Base-by-base conservation (phyloP, 2,329 filamentous ascomycete species). In the Colletotrichum graminicola region DNA sequence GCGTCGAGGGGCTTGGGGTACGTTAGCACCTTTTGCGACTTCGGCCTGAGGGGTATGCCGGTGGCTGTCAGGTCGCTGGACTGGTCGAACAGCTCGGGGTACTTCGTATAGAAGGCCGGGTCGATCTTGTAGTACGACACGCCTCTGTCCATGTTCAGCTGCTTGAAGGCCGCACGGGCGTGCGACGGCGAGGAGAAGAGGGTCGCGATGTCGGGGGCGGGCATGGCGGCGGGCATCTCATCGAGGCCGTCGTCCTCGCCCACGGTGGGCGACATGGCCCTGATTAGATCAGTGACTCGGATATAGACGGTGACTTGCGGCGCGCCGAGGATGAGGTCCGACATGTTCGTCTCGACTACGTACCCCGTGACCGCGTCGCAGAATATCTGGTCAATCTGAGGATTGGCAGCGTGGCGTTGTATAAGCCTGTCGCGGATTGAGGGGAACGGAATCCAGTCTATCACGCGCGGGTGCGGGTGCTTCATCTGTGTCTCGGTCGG, bases 71-170 rank as follows among this genome's bases (percentile, higher is more conserved):
- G 60, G 47, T 77, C 74, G 36, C 72, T 75, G 8, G 67, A 49
- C 43, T 67, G 55, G 62, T 80, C 76, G 63, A 75, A 79, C 1
- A 79, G 75, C 41, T 79, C 78, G 1, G 78, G 78, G 49, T 79
- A 80, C 23, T 78, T 80, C 16, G 69, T 76, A 51, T 75, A 79
- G 61, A 79, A 80, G 2, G 74, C 77, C 10, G 78, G 78, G 62
- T 79, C 78, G 14, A 79, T 79, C 56, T 80, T 80, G 73, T 79
- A 80, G 23, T 77, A 77, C 5, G 75, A 75, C 1, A 78, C 78
- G 16, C 78, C 78, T 5, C 74, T 74, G 52, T 79, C 76, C 78
- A 79, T 79, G n/a, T 79, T 78, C 2, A 79, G 60, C 14, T 74
- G 73, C 1, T 72, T 73, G 41, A 79, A 79, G 0, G 77, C 78